These are phyloP conservation scores for Colletotrichum aenigma DNA, from an alignment of 2,329 filamentous ascomycete genomes.

Conservation along the genomic window DNA sequence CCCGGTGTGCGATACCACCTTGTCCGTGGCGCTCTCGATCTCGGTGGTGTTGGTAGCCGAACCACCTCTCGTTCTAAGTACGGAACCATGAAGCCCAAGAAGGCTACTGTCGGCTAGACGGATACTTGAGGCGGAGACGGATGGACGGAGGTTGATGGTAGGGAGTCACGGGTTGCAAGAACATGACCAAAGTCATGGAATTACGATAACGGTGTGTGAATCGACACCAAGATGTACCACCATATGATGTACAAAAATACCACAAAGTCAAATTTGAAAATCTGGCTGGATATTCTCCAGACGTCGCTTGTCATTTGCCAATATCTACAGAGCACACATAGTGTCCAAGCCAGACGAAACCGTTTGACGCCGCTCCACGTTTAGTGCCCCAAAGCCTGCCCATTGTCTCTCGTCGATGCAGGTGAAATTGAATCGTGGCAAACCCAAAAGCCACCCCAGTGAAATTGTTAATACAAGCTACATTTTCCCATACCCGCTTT, in stretches of 20 bases:
- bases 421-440: slow-evolving; percentile 3
- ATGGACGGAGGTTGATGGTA: neutral
- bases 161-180: neutral
- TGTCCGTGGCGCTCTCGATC: slow-evolving; percentile 87
- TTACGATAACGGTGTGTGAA: neutral
- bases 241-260: slow-evolving; percentile 4
- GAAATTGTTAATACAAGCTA: slow-evolving; percentile 17
- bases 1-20: slow-evolving; percentile 97
- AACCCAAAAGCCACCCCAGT: slow-evolving; percentile 10
- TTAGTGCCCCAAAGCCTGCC: slow-evolving; percentile 10
- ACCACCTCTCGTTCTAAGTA: slow-evolving; percentile 92
- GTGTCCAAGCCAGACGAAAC: slow-evolving; percentile 14
- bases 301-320: neutral
- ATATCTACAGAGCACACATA: slow-evolving; percentile 17
- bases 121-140: neutral
- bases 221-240: neutral
- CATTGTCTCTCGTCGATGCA: slow-evolving; percentile 8
- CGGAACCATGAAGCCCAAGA: slow-evolving; percentile 98
- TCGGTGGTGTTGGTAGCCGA: slow-evolving; percentile 89
- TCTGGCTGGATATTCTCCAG: neutral
- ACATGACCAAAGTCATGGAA: neutral
- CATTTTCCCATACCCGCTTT: neutral
- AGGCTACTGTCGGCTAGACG: slow-evolving; percentile 59
- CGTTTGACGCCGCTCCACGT: slow-evolving; percentile 21
- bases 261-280: neutral